Evolutionary conservation across 2,329 filamentous ascomycete genomes (phyloP), one percentile per base, ranked within the genome.

Genomic region (Calonectria pseudoturangicola): DNA sequence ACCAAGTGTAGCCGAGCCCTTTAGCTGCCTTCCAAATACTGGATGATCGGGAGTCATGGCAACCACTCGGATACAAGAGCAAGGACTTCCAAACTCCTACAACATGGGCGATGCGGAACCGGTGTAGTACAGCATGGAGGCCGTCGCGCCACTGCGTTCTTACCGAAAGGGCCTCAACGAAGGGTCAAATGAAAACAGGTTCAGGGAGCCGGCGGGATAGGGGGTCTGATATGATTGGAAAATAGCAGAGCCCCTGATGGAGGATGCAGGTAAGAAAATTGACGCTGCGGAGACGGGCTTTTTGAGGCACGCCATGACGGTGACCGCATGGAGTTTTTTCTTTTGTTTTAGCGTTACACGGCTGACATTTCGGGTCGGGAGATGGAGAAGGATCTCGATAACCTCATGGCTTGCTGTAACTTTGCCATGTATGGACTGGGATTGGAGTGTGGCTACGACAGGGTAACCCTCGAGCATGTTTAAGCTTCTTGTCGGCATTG

Each of bases 131-230:
- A 58, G 47, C 64, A 66, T 70, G 60, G 60, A 65, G 63, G 64
- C 43, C 45, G 76, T 77, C 50, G 63, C 47, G 76, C 67, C 9
- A 68, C 66, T 72, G 74, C 58, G 66, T 71, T 33, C 58, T 36
- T 50, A 33, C 25, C 39, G 66, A 64, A 64, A 47, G 48, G 43
- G 18, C 47, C 60, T 72, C 47, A 43, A 51, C 36, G 47, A 48
- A 41, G 33, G 12, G 33, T 3, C 58, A 51, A 45, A 15, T 15
- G 36, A 27, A 36, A 47, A 25, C 45, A 67, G 27, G 45, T 21
- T 18, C 27, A 25, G 48, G 48, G 28, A 16, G 16, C 45, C 58
- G 28, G 28, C 36, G 47, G 45, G 41, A 51, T 39, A 69, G 18
- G 33, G 25, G 12, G 28, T 45, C 62, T 51, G 43, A 6, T 5